Base-by-base conservation (phyloP, 2,329 filamentous ascomycete species). In the Cladosporium sphaerospermum region DNA sequence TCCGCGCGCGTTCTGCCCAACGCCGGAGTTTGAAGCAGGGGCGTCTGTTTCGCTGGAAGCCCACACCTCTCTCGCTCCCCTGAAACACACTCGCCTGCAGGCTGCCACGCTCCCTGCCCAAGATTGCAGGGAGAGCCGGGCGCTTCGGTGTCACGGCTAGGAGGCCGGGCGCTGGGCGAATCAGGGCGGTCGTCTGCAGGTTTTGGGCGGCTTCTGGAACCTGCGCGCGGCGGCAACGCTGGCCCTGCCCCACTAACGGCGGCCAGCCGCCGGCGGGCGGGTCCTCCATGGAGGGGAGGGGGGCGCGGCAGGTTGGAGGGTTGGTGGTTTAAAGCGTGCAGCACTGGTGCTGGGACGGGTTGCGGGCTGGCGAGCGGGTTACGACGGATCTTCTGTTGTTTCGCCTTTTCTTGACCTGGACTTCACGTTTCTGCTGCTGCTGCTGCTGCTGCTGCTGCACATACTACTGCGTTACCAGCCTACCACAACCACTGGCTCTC, bases 151-250 rank as follows among this genome's bases (percentile, higher is more conserved):
- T 23, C 23, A 23, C 47, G 37, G 28, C 31, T 43, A 42, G 28
- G 31, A 42, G 37, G 41, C 14, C 9, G 13, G 46, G 8, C 28
- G 10, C 11, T 4, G 40, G 23, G 48, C 48, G 48, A 51, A 51
- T 51, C 48, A 51, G 10, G 45, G 5, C 39, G 13, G 5, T 37
- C 11, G 32, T 44, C 48, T 51, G 48, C 48, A 51, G 48, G 48
- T 51, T 37, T 51, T 28, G 33, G 47, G 36, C 39, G 18, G 40
- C 48, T 51, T 51, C 48, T 51, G 41, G 48, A 51, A 43, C 48
- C 37, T 50, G 48, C 41, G 40, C 39, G 40, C 39, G 40, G 47
- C 18, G 23, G 23, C 23, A 44, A 49, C 28, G 43, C 28, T 14
- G 44, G 32, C 36, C n/a, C 9, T 41, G 46, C 46, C 46, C 48